Evolutionary conservation across 2,329 filamentous ascomycete genomes (phyloP), one percentile per base, ranked within the genome.

Genomic region (Ascochyta pisi): DNA sequence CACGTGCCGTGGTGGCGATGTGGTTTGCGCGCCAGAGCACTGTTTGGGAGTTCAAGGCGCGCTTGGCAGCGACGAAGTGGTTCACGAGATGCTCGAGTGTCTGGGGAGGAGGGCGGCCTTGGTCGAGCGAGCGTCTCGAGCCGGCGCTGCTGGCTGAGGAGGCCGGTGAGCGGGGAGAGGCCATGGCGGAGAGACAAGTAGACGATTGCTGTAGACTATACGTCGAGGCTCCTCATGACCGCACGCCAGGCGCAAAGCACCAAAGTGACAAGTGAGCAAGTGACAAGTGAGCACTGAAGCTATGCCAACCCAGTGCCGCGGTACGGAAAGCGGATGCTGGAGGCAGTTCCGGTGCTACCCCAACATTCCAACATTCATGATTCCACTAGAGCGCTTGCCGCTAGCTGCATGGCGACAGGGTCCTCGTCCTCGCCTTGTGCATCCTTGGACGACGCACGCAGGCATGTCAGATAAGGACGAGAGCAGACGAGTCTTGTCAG

Each of bases 11-110:
- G 19, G 86, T 91, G 40, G 95, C 89, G 52, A 97, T 87, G 69
- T 96, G 90, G 71, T 95, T 93, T 62, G 92, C 93, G 57, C 91
- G 90, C 72, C 91, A 88, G 47, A 97, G 91, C 57, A 90, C 87
- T 38, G 83, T 86, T 73, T 96, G 92, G 10, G 92, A 92, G 15
- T 90, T 90, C 4, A 98, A 84, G 1, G 93, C 93, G 40, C 91
- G 87, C 74, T 97, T 97, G 8, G 94, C 90, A 27, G 89, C 88
- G 37, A 97, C 86, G 33, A 97, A 88, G 77, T 96, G 88, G 49
- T 87, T 85, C 52, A 97, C 90, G 39, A 98, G 86, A 23, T 86
- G 87, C 66, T 96, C 91, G 69, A 96, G 84, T 23, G 75, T 75
- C 29, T 78, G 77, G 27, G 75, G 69, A 44, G 74, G 74, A 45